Evolutionary conservation across 2,329 filamentous ascomycete genomes (phyloP), one percentile per base, ranked within the genome.

Genomic region (Colletotrichum higginsianum): DNA sequence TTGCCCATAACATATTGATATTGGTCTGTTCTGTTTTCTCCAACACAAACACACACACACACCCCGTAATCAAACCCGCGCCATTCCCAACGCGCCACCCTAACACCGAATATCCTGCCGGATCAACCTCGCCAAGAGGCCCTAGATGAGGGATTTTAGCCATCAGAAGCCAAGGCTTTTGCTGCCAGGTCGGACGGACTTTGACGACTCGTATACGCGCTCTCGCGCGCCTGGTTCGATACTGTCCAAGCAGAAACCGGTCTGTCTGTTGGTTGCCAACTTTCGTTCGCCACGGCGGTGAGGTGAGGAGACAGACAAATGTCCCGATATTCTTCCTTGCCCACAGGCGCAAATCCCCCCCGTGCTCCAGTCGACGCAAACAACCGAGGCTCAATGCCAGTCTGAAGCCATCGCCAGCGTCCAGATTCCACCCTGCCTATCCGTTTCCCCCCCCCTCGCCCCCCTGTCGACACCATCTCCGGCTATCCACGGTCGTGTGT

Each of bases 61-160:
- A 30, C 30, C 7, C 5, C 30, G 30, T 26, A 50, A 46, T 56
- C 30, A 50, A 57, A 42, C 26, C 55, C 46, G 57, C 57, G 50
- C 67, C 67, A 62, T 62, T 61, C 30, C n/a, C 58, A 40, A 61
- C 44, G 58, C 58, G 46, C 64, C 26, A 26, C 50, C 47, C 21
- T n/a, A 52, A 26, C 46, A 8, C 21, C 38, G 57, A 56, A 60
- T 26, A 23, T 46, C 49, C 13, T 55, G 38, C 68, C 65, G 46
- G 53, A 42, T 40, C 46, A 49, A 47, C 53, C 42, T 60, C 47
- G 69, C 69, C 69, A 72, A 72, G 69, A 60, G 44, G 21, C 40
- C 46, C 53, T 53, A 64, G 47, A 64, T 72, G 69, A 47, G 69
- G 65, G 47, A 68, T 69, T 64, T 69, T 69, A 35, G 16, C 30